Evolutionary conservation across 2,329 filamentous ascomycete species (phyloP).

Genomic region (Diaporthe caulivora): DNA sequence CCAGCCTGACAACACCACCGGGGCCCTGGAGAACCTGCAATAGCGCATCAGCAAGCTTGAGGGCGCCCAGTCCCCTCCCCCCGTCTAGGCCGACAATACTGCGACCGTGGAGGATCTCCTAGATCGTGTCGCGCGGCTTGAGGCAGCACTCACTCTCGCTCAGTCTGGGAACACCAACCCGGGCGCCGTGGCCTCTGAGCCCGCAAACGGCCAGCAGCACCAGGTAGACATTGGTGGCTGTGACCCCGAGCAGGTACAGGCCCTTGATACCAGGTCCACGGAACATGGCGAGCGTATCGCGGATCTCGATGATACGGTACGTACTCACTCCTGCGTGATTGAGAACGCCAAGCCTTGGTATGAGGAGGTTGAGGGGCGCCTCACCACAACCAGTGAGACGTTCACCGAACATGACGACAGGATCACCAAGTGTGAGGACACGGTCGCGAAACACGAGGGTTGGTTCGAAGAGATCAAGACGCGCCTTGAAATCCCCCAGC

Average conservation of each 20-base stretch:
- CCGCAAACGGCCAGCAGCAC: neutral
- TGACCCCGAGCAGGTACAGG: neutral
- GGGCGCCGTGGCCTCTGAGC: neutral
- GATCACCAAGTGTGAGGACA: too few relatives aligned
- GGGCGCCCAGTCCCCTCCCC: too few relatives aligned
- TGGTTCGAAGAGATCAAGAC: neutral
- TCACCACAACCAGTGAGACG: neutral
- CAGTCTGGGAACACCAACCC: neutral
- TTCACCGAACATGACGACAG: neutral
- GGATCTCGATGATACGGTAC: neutral
- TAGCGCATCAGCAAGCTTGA: too few relatives aligned
- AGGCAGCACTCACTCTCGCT: neutral
- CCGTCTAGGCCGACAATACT: too few relatives aligned
- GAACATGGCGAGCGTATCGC: neutral
- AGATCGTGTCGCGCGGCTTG: too few relatives aligned
- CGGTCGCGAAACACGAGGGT: neutral
- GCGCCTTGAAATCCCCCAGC: neutral
- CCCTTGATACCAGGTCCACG: neutral
- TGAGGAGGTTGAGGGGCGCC: too few relatives aligned
- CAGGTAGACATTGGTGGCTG: neutral
- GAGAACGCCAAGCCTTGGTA: neutral
- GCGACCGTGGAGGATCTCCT: too few relatives aligned
- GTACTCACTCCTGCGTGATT: neutral
- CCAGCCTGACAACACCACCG: too few relatives aligned
- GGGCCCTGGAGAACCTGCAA: too few relatives aligned